These are phyloP conservation scores for Penicillium macrosclerotiorum DNA, from an alignment of 495 filamentous ascomycete species.

Conservation along the genomic window DNA sequence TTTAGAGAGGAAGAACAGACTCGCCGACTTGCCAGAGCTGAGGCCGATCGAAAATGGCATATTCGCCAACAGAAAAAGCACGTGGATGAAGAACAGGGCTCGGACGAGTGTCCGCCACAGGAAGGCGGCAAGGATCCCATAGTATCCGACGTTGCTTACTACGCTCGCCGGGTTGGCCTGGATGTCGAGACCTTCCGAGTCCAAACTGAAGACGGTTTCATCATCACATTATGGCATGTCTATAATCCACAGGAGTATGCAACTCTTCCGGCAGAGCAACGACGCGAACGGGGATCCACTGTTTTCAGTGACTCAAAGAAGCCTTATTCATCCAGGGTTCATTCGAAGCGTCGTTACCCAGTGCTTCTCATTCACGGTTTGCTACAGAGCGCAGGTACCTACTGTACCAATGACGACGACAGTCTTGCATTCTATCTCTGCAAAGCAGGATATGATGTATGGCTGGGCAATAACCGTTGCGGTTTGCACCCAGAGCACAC, in stretches of 20 bases:
- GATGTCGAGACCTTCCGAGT: conserved; percentile 82
- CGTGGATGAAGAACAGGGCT: conserved; percentile 33
- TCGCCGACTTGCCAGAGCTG: conserved; percentile 49
- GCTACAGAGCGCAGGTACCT: conserved; percentile 83
- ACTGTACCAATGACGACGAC: conserved; percentile 86
- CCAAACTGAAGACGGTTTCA: conserved; percentile 92
- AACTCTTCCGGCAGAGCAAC: conserved; percentile 38
- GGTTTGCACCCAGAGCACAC: conserved; percentile 77
- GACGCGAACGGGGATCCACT: conserved; percentile 30
- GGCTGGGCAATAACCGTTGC: conserved; percentile 94
- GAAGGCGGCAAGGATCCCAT: conserved; percentile 80
- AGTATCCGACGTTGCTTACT: conserved; percentile 78
- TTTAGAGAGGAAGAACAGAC: conserved; percentile 71
- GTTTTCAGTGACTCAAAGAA: conserved; percentile 30
- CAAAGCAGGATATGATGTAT: conserved; percentile 94
- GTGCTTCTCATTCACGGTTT: conserved; percentile 87
- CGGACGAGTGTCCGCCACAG: conserved; percentile 61
- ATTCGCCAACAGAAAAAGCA: conserved; percentile 39
- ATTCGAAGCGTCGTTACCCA: conserved; percentile 68
- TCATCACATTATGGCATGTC: conserved; percentile 85
- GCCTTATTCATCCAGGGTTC: neutral
- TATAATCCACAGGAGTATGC: conserved; percentile 78
- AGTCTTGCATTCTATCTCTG: conserved; percentile 88
- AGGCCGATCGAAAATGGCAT: conserved; percentile 62
- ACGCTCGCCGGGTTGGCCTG: conserved; percentile 83